Percentiles rank a stretch among this genome's conserved stretches.
These are phyloP conservation scores for Hanseniaspora taiwanica DNA, from an alignment of 805 yeast species.

Conservation along the genomic window DNA sequence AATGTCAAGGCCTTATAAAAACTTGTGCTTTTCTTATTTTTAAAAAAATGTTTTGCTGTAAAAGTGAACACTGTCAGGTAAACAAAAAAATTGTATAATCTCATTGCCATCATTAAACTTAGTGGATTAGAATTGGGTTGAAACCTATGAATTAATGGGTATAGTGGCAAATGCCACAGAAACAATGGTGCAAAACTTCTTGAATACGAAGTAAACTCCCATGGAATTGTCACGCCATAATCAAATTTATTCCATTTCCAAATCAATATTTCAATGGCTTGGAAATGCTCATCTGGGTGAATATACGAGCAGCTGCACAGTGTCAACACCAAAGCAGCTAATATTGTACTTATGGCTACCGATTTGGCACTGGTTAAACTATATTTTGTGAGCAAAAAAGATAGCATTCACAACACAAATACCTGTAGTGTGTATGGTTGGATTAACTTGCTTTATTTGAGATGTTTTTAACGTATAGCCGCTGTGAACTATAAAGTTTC, in stretches of 20 bases:
- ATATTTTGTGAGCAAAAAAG: no score
- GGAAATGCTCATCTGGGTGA: slow-evolving; percentile 97
- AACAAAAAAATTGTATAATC: slow-evolving; percentile 4
- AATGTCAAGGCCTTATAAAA: slow-evolving; percentile 22
- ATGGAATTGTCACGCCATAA: slow-evolving; percentile 32
- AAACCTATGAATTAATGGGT: slow-evolving; percentile 13
- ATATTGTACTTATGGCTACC: not conserved
- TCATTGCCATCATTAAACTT: slow-evolving; percentile 8
- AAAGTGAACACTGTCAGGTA: not conserved
- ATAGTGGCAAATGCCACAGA: slow-evolving; percentile 55
- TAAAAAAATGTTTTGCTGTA: not conserved
- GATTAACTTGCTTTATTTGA: not conserved
- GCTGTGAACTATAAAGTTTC: no score
- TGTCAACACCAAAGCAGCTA: not conserved
- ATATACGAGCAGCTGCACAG: slow-evolving; percentile 33
- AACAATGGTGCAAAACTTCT: slow-evolving; percentile 63
- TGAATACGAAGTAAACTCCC: slow-evolving; percentile 64
- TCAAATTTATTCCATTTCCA: slow-evolving; percentile 29
- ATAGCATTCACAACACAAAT: no score
- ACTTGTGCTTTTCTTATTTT: slow-evolving; percentile 6
- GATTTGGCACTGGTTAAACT: no score
- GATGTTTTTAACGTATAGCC: no score
- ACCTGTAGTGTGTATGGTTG: no score
- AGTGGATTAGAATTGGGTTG: not conserved
- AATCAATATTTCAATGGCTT: slow-evolving; percentile 64